Percentiles rank a stretch among this genome's conserved stretches.
Evolutionary conservation across 2,329 filamentous ascomycete species (phyloP).

Genomic region (Aspergillus caelatus): DNA sequence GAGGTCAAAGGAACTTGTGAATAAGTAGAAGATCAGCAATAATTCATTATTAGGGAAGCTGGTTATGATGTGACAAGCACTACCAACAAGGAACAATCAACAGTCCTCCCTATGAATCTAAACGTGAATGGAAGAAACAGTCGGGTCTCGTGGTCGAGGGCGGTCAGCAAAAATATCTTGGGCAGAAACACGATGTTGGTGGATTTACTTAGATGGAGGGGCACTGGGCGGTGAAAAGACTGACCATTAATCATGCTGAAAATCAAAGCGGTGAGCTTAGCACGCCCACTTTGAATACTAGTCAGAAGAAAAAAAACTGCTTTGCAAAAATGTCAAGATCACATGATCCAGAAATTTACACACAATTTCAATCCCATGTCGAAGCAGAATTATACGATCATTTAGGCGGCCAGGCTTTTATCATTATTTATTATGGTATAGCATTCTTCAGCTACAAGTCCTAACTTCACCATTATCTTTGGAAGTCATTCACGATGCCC

Average conservation of each 20-base stretch:
- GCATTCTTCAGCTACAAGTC: background rate
- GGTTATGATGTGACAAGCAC: background rate
- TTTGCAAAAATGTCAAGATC: conserved; percentile 36
- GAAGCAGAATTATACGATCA: background rate
- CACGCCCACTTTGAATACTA: conserved; percentile 13
- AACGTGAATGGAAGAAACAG: background rate
- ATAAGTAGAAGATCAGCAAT: background rate
- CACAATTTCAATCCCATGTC: conserved; percentile 27
- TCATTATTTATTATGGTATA: background rate
- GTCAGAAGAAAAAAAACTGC: conserved; percentile 25
- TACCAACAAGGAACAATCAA: background rate
- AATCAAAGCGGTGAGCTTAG: conserved; percentile 21
- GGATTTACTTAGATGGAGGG: conserved; percentile 12
- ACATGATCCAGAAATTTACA: conserved; percentile 41
- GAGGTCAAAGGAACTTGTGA: no score
- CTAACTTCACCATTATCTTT: background rate
- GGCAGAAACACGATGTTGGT: conserved; percentile 14
- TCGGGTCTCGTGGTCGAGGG: conserved; percentile 1
- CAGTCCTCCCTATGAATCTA: background rate
- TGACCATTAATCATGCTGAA: background rate
- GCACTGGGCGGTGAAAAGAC: conserved; percentile 3
- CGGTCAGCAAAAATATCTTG: conserved; percentile 13
- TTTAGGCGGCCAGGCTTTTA: background rate
- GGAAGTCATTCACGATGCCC: conserved; percentile 62
- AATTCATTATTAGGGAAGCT: background rate